Percentiles rank a stretch among this genome's conserved stretches.
phyloP scores from a whole-genome alignment of 2,329 filamentous ascomycete genomes.

The Lachnellula willkommii region DNA sequence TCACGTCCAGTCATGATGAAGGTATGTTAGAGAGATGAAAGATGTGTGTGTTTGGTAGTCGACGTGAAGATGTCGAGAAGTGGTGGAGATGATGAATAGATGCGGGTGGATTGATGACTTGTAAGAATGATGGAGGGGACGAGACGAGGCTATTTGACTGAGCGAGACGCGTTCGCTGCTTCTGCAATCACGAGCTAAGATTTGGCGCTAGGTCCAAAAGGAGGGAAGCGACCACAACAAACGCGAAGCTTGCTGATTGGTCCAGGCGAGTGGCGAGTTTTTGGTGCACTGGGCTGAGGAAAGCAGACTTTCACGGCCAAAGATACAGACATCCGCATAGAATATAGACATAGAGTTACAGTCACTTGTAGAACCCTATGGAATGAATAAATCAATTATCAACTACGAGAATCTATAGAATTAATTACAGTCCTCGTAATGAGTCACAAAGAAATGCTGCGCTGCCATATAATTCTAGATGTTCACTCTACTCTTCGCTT shows the following conservation, averaged over 20 bases:
- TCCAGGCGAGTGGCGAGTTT: neutral
- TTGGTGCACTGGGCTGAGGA: neutral
- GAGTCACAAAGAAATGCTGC: too few species aligned
- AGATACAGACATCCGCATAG: neutral
- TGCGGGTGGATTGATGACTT: conserved; percentile 12
- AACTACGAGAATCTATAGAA: too few species aligned
- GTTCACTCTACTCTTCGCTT: neutral
- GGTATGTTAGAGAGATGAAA: conserved; percentile 21
- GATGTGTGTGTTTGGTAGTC: conserved; percentile 11
- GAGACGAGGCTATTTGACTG: conserved; percentile 21
- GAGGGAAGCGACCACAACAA: conserved; percentile 12
- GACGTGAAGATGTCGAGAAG: conserved; percentile 10
- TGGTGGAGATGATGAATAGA: conserved; percentile 12
- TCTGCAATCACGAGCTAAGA: conserved; percentile 22
- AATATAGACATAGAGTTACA: neutral
- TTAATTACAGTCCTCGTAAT: too few species aligned
- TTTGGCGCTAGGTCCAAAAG: conserved; percentile 16
- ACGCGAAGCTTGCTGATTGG: conserved; percentile 10
- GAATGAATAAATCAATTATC: too few species aligned
- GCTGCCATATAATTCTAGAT: neutral
- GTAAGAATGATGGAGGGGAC: conserved; percentile 11
- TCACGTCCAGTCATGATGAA: conserved; percentile 56
- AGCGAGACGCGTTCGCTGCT: conserved; percentile 21
- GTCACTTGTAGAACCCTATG: neutral
- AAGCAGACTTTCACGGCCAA: neutral